These are phyloP conservation scores for Tylopilus balloui DNA, from an alignment of 768 basidiomycete species.

Conservation along the genomic window DNA sequence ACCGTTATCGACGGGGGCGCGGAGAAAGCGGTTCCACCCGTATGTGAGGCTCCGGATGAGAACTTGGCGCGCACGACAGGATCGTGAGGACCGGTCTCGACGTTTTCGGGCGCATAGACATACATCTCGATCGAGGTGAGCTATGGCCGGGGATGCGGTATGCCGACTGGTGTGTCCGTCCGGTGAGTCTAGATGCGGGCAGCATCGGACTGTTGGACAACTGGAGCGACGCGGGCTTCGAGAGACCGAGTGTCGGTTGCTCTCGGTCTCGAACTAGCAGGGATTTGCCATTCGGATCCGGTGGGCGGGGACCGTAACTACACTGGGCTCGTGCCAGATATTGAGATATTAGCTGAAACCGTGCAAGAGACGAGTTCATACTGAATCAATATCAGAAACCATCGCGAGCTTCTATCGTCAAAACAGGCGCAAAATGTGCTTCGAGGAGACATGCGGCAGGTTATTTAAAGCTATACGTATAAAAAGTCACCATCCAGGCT, in stretches of 20 bases:
- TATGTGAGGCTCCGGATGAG: too few relatives aligned
- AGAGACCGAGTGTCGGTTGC: neutral
- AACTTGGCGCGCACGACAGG: too few relatives aligned
- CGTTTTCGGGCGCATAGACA: neutral
- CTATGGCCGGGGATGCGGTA: neutral
- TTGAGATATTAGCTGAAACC: neutral
- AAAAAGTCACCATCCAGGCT: neutral
- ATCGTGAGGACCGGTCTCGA: too few relatives aligned
- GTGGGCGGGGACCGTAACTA: neutral
- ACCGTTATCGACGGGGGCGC: too few relatives aligned
- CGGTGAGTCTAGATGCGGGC: neutral
- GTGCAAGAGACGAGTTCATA: neutral
- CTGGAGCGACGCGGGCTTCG: neutral
- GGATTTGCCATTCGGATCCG: conserved; percentile 2
- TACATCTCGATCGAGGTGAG: neutral
- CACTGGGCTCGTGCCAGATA: neutral
- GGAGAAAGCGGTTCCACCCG: too few relatives aligned
- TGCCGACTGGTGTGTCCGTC: neutral
- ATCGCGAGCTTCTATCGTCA: neutral
- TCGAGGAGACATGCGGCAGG: neutral
- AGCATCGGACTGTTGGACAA: neutral
- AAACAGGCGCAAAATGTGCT: neutral
- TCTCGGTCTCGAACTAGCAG: neutral
- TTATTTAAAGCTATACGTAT: neutral
- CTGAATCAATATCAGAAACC: neutral